Evolutionary conservation across 108 stramenopile species (phyloP).

Genomic region (Cylindrotheca fusiformis): DNA sequence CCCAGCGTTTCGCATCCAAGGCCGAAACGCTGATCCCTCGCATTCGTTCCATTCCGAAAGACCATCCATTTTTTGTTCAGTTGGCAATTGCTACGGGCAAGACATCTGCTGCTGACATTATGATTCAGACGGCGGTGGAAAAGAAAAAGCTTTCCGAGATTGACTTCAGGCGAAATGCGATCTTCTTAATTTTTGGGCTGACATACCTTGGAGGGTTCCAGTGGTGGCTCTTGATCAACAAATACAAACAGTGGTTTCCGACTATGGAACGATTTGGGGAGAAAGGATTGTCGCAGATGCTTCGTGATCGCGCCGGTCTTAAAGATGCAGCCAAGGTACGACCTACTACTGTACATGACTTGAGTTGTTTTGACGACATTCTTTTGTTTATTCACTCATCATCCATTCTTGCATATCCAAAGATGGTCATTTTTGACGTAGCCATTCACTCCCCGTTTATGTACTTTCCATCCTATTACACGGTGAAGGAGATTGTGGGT

Average conservation of each 20-base stretch:
- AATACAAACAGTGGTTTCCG: slow-evolving; percentile 76
- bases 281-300: no score
- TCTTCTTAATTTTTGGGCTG: slow-evolving; percentile 82
- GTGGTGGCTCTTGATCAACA: slow-evolving; percentile 82
- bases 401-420: no score
- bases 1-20: no score
- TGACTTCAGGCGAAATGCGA: slow-evolving; percentile 71
- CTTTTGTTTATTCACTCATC: no score
- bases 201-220: slow-evolving; percentile 82
- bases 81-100: slow-evolving; percentile 70
- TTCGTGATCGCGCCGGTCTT: no score
- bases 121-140: slow-evolving; percentile 77
- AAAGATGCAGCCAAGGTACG: no score
- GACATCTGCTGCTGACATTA: slow-evolving; percentile 71
- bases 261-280: slow-evolving; percentile 70
- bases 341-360: no score
- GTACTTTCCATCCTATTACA: slow-evolving; percentile 6
- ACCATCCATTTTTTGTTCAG: slow-evolving; percentile 77
- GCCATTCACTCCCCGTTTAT: background rate
- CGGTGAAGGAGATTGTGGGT: slow-evolving; percentile 24
- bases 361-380: no score
- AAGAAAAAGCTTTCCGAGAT: slow-evolving; percentile 47
- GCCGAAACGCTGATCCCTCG: no score
- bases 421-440: background rate
- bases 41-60: slow-evolving; percentile 52